phyloP scores from a whole-genome alignment of 2,329 filamentous ascomycete genomes.

The Fragosphaeria purpurea region DNA sequence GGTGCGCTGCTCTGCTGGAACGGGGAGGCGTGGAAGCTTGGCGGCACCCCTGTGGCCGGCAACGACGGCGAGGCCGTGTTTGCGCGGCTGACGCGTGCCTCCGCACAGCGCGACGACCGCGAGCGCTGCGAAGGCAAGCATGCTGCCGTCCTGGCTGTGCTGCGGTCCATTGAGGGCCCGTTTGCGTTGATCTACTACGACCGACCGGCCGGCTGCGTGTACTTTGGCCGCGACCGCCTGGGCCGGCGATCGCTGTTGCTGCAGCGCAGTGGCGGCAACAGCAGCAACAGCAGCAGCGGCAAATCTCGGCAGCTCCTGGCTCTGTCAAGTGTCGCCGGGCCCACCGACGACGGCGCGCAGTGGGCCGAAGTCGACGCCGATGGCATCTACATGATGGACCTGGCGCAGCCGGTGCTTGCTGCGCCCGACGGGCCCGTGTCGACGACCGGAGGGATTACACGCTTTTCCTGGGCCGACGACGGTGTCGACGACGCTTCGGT shows the following conservation, averaged over 20 bases:
- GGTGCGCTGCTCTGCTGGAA: conserved; percentile 86
- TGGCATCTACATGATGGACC: conserved; percentile 62
- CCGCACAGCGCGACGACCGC: conserved; percentile 13
- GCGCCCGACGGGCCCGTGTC: background rate
- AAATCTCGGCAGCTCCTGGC: conserved; percentile 31
- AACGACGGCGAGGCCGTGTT: conserved; percentile 75
- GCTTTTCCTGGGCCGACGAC: conserved; percentile 25
- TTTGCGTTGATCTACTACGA: conserved; percentile 87
- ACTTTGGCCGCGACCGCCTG: conserved; percentile 78
- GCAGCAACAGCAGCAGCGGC: conserved; percentile 12
- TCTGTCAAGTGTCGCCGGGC: conserved; percentile 62
- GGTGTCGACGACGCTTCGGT: conserved; percentile 19
- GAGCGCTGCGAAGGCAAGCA: conserved; percentile 8
- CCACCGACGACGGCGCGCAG: conserved; percentile 22
- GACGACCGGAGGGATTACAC: conserved; percentile 4
- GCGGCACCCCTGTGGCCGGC: conserved; percentile 44
- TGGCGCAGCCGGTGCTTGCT: conserved; percentile 23
- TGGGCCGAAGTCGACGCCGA: conserved; percentile 82
- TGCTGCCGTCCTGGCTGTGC: conserved; percentile 27
- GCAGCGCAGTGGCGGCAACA: conserved; percentile 26
- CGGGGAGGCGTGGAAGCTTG: conserved; percentile 83
- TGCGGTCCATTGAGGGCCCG: conserved; percentile 63
- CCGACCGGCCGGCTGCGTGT: conserved; percentile 48
- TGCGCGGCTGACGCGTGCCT: conserved; percentile 41
- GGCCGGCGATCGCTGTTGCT: conserved; percentile 74